phyloP scores from a whole-genome alignment of 208 protist genomes.

The Trypanosoma vivax region DNA sequence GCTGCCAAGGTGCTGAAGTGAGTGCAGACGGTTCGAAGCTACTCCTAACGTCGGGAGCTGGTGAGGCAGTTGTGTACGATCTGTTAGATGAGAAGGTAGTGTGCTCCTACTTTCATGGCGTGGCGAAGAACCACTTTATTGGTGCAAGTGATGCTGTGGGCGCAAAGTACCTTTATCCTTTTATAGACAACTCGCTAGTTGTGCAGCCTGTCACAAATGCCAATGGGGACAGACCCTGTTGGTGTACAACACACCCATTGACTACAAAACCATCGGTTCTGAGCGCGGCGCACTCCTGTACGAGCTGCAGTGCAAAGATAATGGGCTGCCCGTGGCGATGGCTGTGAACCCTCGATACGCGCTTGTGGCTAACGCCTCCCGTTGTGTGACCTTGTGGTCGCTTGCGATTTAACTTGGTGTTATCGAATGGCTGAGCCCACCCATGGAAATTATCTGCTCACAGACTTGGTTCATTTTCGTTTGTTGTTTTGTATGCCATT shows the following conservation, averaged over 20 bases:
- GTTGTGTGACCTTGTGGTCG: constrained; percentile 76
- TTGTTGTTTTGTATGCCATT: too few relatives aligned
- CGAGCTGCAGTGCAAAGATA: constrained; percentile 72
- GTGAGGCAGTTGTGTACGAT: constrained; percentile 59
- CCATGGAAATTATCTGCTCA: too few relatives aligned
- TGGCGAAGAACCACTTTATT: constrained; percentile 46
- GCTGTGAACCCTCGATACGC: constrained; percentile 60
- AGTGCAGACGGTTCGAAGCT: constrained; percentile 27
- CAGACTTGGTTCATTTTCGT: too few relatives aligned
- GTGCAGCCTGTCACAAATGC: constrained; percentile 57
- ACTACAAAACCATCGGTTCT: too few relatives aligned
- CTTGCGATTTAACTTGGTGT: too few relatives aligned
- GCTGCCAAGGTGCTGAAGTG: constrained; percentile 53
- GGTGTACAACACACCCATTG: constrained; percentile 50
- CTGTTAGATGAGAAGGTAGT: constrained; percentile 10
- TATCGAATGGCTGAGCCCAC: too few relatives aligned
- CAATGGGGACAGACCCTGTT: constrained; percentile 62
- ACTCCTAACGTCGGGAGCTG: constrained; percentile 56
- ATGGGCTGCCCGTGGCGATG: constrained; percentile 54
- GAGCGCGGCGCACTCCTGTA: constrained; percentile 49
- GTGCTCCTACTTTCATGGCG: constrained; percentile 57
- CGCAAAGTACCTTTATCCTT: constrained; percentile 51
- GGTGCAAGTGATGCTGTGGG: constrained; percentile 52
- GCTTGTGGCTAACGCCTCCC: constrained; percentile 58
- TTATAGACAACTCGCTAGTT: constrained; percentile 27